phyloP scores from a whole-genome alignment of 768 basidiomycete species.

The Pleurotus eryngii region DNA sequence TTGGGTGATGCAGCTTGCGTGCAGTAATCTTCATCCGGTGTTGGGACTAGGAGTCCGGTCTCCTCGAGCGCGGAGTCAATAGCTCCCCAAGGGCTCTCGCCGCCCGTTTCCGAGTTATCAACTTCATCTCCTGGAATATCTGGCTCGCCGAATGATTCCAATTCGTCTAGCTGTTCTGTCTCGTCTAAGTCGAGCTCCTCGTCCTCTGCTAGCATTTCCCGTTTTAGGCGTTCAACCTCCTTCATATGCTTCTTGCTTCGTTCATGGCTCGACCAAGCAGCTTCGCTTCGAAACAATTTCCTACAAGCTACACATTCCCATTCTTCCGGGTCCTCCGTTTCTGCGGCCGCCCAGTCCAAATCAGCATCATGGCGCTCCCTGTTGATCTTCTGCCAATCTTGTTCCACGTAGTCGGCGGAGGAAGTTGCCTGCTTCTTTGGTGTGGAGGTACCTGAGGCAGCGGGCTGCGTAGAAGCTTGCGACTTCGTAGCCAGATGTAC shows the following conservation, averaged over 20 bases:
- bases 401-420: slow-evolving; percentile 62
- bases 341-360: slow-evolving; percentile 72
- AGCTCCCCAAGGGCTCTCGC: too few species aligned
- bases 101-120: too few species aligned
- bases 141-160: slow-evolving; percentile 3
- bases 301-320: slow-evolving; percentile 96
- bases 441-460: slow-evolving; percentile 28
- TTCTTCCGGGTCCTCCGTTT: slow-evolving; percentile 70
- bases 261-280: slow-evolving; percentile 96
- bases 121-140: too few species aligned
- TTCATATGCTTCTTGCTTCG: slow-evolving; percentile 91
- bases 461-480: slow-evolving; percentile 32
- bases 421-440: slow-evolving; percentile 26
- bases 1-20: too few species aligned
- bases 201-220: slow-evolving; percentile 76
- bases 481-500: slow-evolving; percentile 47
- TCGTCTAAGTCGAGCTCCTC: slow-evolving; percentile 56
- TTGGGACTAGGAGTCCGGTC: too few species aligned
- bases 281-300: slow-evolving; percentile 87
- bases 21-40: too few species aligned
- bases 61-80: too few species aligned
- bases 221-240: slow-evolving; percentile 75
- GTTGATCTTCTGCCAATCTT: slow-evolving; percentile 83
- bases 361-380: slow-evolving; percentile 42
- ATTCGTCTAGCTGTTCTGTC: slow-evolving; percentile 21